Evolutionary conservation across 2,329 filamentous ascomycete genomes (phyloP), one percentile per base, ranked within the genome.

Genomic region (Pezicula neosporulosa): DNA sequence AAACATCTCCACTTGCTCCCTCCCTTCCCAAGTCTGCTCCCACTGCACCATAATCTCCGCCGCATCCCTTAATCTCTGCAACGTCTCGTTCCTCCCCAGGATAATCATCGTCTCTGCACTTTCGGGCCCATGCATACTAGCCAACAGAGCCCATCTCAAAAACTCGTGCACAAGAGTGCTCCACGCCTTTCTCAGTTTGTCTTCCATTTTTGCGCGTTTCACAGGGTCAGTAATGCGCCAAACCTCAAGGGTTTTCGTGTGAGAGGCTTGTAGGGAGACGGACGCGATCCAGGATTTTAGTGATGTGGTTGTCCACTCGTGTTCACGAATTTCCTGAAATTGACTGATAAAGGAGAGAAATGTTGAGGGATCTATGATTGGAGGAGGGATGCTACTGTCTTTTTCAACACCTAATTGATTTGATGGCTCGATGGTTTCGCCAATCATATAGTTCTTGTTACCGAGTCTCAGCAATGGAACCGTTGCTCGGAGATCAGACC

Each of bases 141-240:
- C 78, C 2, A 73, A 71, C 21, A 86, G 56, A 2, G 77, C 80
- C 73, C 79, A 78, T 47, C 82, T 74, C 48, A 86, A 66, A 59
- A 79, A 82, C 50, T 74, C 67, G 65, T 82, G 78, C 4, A 83
- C 57, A 47, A 76, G 67, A 48, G 70, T 74, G 52, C 71, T 74
- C 56, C 67, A 65, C n/a, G 56, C 57, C 45, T 65, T 68, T 19
- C 39, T 48, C 3, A 55, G 35, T 6, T 37, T 16, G n/a, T 48
- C 21, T 7, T 13, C 27, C 2, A 46, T 46, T 16, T 30, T 7
- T n/a, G 30, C 36, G 5, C 47, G 51, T 6, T 47, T 46, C 8
- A 18, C 41, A 12, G 38, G 6, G 3, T 39, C 37, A 5, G 44
- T 46, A 16, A 57, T 16, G 30, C 30, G 7, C 62, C 30, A 10